Evolutionary conservation across 2,329 filamentous ascomycete species (phyloP).

Genomic region (Trichoderma pleuroti): DNA sequence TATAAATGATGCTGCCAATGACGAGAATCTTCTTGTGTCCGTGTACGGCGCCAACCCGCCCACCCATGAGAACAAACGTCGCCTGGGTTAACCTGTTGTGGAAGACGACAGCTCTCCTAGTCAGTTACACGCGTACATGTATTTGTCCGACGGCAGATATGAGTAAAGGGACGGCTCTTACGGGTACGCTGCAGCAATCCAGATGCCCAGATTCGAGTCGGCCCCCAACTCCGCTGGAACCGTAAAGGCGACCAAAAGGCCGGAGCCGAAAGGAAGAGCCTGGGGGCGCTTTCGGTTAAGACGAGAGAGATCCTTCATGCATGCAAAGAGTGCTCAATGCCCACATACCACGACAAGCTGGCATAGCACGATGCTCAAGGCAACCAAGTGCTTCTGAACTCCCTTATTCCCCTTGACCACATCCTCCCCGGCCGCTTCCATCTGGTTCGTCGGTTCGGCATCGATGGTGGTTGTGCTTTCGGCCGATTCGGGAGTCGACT

Average conservation of each 20-base stretch:
- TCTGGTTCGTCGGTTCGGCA: neutral
- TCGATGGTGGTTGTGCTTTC: conserved; percentile 8
- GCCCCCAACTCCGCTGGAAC: neutral
- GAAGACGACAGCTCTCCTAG: neutral
- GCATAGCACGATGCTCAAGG: conserved; percentile 10
- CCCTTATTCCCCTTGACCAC: neutral
- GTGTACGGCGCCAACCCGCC: neutral
- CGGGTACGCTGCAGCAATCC: conserved; percentile 10
- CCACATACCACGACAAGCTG: conserved; percentile 10
- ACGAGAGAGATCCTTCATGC: neutral
- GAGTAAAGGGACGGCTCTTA: neutral
- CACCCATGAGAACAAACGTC: conserved; percentile 10
- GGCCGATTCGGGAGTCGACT: neutral
- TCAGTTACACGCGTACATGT: neutral
- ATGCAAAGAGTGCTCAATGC: too few relatives aligned
- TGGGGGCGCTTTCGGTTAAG: neutral
- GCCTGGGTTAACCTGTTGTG: neutral
- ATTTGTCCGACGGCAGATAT: neutral
- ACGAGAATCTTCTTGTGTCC: conserved; percentile 5
- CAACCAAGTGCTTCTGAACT: neutral
- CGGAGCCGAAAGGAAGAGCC: conserved; percentile 16
- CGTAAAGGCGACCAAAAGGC: conserved; percentile 3
- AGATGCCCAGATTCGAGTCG: neutral
- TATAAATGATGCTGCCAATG: neutral
- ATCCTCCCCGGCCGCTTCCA: neutral